A percentile compares a stretch with the other conserved stretches of the same genome.
Conservation (phyloP, 2,329 filamentous ascomycete genomes). For the Phyllachora maydis region DNA sequence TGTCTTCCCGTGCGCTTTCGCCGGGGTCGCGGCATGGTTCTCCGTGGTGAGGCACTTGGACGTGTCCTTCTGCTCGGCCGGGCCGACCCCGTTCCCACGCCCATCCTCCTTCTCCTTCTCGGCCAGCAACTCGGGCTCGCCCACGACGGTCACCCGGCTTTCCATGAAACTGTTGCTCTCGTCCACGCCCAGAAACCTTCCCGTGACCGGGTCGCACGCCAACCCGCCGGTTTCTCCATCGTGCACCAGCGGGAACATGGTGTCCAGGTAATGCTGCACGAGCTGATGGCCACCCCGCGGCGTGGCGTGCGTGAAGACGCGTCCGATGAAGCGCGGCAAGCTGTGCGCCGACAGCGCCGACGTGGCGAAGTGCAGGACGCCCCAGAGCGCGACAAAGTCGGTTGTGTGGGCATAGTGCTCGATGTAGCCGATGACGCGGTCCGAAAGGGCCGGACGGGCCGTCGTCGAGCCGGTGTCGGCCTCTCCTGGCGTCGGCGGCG, state of each 20-base stretch:
- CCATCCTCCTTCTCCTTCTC: constrained; percentile 20
- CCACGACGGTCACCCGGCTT: constrained; percentile 26
- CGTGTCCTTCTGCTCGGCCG: constrained; percentile 4
- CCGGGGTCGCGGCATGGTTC: no score
- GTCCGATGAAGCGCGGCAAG: constrained; percentile 39
- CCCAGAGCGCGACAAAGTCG: constrained; percentile 58
- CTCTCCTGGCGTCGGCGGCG: constrained; percentile 1
- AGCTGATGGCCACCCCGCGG: constrained; percentile 34
- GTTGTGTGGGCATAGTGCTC: constrained; percentile 62
- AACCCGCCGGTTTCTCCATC: constrained; percentile 20
- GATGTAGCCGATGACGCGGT: constrained; percentile 43
- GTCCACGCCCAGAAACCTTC: constrained; percentile 14
- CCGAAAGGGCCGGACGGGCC: constrained; percentile 15
- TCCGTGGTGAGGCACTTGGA: constrained; percentile 4
- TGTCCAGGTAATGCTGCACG: constrained; percentile 39
- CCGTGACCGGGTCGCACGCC: constrained; percentile 11
- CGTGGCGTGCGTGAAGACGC: constrained; percentile 33
- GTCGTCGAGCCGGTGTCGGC: constrained; percentile 13
- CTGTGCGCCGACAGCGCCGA: constrained; percentile 16
- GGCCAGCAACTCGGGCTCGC: constrained; percentile 18
- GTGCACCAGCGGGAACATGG: constrained; percentile 32
- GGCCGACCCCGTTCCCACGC: constrained; percentile 8
- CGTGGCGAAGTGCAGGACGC: constrained; percentile 46
- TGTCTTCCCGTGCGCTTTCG: constrained; percentile 7
- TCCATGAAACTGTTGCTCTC: constrained; percentile 36